These are phyloP conservation scores for Dactylonectria estremocensis DNA, from an alignment of 2,329 filamentous ascomycete genomes.

Conservation along the genomic window DNA sequence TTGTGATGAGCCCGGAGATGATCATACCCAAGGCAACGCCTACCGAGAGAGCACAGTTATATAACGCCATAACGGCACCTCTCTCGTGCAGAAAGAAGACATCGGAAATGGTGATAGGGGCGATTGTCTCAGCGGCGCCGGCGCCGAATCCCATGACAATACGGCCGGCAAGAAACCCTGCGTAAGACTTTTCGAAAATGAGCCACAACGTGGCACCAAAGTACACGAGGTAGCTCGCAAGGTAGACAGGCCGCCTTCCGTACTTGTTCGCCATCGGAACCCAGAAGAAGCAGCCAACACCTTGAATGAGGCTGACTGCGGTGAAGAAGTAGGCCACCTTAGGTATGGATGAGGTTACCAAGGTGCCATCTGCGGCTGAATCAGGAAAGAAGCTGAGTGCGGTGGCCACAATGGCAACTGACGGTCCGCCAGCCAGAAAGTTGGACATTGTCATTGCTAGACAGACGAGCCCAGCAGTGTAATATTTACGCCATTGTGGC, in stretches of 20 bases:
- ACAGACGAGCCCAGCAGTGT: conserved; percentile 65
- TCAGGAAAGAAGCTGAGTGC: conserved; percentile 63
- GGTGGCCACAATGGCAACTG: conserved; percentile 65
- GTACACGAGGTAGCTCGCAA: conserved; percentile 62
- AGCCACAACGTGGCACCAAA: conserved; percentile 60
- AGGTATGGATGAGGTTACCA: conserved; percentile 55
- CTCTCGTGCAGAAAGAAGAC: conserved; percentile 72
- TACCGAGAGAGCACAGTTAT: conserved; percentile 58
- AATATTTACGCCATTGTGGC: conserved; percentile 64
- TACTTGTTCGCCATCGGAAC: conserved; percentile 63
- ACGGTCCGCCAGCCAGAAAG: conserved; percentile 70
- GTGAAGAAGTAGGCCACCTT: conserved; percentile 69
- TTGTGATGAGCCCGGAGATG: conserved; percentile 64
- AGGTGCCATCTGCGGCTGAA: conserved; percentile 45
- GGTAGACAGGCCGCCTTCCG: conserved; percentile 60
- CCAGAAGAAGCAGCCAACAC: conserved; percentile 60
- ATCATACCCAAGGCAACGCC: conserved; percentile 61
- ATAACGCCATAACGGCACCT: conserved; percentile 65
- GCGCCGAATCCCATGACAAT: conserved; percentile 68
- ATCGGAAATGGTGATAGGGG: conserved; percentile 68
- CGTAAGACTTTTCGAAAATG: conserved; percentile 59
- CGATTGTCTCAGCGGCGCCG: conserved; percentile 67
- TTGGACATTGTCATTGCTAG: conserved; percentile 70
- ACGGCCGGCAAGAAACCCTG: conserved; percentile 61
- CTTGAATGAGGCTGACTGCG: conserved; percentile 60